These are phyloP conservation scores for Trichoderma lentiforme DNA, from an alignment of 2,329 filamentous ascomycete species.

Conservation along the genomic window DNA sequence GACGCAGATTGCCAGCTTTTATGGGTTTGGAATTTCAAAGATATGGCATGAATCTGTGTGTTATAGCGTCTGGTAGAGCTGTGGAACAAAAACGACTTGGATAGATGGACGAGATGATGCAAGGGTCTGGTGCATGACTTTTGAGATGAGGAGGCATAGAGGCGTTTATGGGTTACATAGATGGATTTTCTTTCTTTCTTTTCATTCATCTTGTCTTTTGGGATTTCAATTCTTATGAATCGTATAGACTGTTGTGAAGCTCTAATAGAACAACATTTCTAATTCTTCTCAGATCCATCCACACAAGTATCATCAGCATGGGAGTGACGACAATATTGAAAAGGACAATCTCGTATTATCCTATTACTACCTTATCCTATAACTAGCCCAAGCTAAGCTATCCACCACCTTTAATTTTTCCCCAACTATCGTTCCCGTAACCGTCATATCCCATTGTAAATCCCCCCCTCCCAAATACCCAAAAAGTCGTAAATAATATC, in stretches of 20 bases:
- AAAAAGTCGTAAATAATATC: not conserved
- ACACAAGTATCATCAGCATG: not conserved
- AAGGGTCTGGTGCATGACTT: not conserved
- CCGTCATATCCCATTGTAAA: not conserved
- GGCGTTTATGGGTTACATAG: conserved; percentile 20
- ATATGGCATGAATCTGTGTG: not conserved
- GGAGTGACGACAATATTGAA: not conserved
- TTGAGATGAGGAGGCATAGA: conserved; percentile 19
- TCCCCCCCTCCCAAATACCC: not conserved
- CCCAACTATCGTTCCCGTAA: not conserved
- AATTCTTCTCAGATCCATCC: not conserved
- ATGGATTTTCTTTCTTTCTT: not conserved
- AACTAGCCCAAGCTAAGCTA: not conserved
- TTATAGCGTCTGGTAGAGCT: conserved; percentile 7
- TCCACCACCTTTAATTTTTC: not conserved
- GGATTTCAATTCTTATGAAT: not conserved
- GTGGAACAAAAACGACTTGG: not conserved
- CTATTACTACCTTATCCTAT: not conserved
- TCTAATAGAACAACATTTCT: not conserved
- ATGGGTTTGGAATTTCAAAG: not conserved
- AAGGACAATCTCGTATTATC: not conserved
- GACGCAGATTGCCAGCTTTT: not conserved
- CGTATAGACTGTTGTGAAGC: not conserved
- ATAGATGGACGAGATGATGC: not conserved
- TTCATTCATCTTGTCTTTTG: not conserved